Evolutionary conservation across 345 rosid genomes (phyloP), one percentile per base, ranked within the genome.

Genomic region (Microcos paniculata): DNA sequence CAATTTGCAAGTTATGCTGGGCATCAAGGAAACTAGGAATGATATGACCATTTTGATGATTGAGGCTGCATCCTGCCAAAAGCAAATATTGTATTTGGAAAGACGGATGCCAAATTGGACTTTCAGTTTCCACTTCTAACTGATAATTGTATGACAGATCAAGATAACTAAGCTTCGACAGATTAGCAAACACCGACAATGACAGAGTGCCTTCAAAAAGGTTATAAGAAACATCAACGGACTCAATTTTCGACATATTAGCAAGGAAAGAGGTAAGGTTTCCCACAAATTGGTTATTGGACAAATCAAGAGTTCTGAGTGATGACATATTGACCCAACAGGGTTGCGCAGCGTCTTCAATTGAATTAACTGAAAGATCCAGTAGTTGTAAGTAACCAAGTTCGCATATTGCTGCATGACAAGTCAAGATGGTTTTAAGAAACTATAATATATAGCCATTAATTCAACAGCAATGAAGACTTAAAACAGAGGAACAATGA

Each of bases 131-230:
- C 19, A 78, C 70, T 21, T 66, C 45, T 26, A 78, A 72, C 0
- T 58, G 62, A 33, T 70, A 24, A 64, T 78, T 78, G 70, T 78
- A 57, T 13, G 81, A 78, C 33, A 78, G 77, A 67, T 67, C 81
- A 0, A 73, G 31, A 67, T 56, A 8, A 28, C 28, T 62, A 21
- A 78, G 80, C 3, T 63, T 78, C 10, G 76, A 72, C 48, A 26
- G 67, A n/a, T 72, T 72, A 8, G 76, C 76, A 30, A 78, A 72
- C 46, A 35, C 21, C 43, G 80, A 70, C 52, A 77, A 61, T 35
- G 71, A 43, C 18, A 71, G 9, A 43, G 49, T 21, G 3, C 80
- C 75, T 62, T 62, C 43, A 11, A 78, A 71, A 30, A 21, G 18
- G 61, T 73, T 73, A 56, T 73, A 28, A 24, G 76, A 78, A 72